These are phyloP conservation scores for Talaromyces nanjingensis DNA, from an alignment of 495 filamentous ascomycete species.

Conservation along the genomic window DNA sequence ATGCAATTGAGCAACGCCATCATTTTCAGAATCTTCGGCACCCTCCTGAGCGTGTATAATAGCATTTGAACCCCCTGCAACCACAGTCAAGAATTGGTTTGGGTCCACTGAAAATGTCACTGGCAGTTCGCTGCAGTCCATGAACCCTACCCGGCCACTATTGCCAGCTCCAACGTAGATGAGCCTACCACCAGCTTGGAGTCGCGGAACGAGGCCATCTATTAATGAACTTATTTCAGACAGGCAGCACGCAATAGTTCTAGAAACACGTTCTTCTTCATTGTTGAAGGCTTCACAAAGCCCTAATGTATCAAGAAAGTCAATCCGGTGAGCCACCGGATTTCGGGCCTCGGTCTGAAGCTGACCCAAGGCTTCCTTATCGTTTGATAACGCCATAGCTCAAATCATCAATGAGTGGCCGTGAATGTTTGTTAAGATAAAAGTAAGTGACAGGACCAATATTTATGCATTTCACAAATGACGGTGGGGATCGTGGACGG, in stretches of 20 bases:
- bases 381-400: not conserved
- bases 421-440: not conserved
- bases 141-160: not conserved
- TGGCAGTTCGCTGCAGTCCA: not conserved
- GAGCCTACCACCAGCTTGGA: not conserved
- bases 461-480: not conserved
- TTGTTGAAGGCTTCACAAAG: not conserved
- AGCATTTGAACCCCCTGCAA: not conserved
- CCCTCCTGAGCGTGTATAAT: not conserved
- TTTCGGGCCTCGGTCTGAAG: slow-evolving; percentile 1
- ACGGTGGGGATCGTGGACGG: not conserved
- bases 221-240: not conserved
- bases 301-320: not conserved
- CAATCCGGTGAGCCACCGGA: not conserved
- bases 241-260: not conserved
- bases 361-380: not conserved
- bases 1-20: not conserved
- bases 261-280: not conserved
- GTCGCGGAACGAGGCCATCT: not conserved
- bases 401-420: not conserved
- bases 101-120: not conserved
- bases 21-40: not conserved
- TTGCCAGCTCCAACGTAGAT: not conserved
- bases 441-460: not conserved
- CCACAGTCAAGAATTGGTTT: not conserved